These are phyloP conservation scores for Colletotrichum tanaceti DNA, from an alignment of 2,329 filamentous ascomycete genomes.

Conservation along the genomic window DNA sequence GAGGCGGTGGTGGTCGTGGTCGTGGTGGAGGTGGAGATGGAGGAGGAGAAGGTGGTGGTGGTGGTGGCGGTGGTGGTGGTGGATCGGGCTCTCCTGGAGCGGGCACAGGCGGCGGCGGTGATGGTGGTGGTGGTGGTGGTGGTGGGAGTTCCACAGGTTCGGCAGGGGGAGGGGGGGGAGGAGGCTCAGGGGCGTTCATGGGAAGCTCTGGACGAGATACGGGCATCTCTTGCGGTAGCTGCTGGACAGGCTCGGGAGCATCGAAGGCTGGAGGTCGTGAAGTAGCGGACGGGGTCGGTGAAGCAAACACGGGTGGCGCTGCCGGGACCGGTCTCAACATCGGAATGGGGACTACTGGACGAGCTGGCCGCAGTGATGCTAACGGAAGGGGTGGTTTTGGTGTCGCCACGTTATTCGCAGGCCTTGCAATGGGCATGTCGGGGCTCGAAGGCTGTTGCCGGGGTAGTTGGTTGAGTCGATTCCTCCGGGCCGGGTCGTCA, in stretches of 20 bases:
- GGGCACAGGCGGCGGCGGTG: slow-evolving; percentile 27
- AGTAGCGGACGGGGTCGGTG: neutral
- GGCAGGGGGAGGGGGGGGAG: slow-evolving; percentile 21
- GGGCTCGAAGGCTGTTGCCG: slow-evolving; percentile 32
- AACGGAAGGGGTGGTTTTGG: slow-evolving; percentile 3
- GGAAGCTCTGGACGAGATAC: slow-evolving; percentile 14
- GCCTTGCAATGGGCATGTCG: slow-evolving; percentile 22
- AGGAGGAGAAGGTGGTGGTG: no score
- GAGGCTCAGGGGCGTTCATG: neutral
- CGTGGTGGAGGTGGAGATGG: no score
- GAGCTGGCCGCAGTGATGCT: slow-evolving; percentile 17
- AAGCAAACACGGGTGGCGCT: neutral
- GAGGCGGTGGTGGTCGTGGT: no score
- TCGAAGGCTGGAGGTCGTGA: neutral
- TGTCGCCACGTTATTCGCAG: slow-evolving; percentile 3
- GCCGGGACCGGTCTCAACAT: slow-evolving; percentile 4
- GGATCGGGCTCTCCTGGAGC: slow-evolving; percentile 34
- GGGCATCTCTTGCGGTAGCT: slow-evolving; percentile 2
- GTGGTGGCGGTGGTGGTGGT: slow-evolving; percentile 2
- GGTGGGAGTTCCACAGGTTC: slow-evolving; percentile 24
- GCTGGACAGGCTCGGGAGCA: slow-evolving; percentile 5
- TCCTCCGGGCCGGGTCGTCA: slow-evolving; percentile 9
- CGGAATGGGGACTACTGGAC: neutral
- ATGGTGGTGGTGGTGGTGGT: slow-evolving; percentile 20
- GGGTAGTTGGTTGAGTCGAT: slow-evolving; percentile 2